A percentile compares a stretch with the other conserved stretches of the same genome.
Conservation (phyloP, 2,329 filamentous ascomycete species). For the Hirsutella minnesotensis region DNA sequence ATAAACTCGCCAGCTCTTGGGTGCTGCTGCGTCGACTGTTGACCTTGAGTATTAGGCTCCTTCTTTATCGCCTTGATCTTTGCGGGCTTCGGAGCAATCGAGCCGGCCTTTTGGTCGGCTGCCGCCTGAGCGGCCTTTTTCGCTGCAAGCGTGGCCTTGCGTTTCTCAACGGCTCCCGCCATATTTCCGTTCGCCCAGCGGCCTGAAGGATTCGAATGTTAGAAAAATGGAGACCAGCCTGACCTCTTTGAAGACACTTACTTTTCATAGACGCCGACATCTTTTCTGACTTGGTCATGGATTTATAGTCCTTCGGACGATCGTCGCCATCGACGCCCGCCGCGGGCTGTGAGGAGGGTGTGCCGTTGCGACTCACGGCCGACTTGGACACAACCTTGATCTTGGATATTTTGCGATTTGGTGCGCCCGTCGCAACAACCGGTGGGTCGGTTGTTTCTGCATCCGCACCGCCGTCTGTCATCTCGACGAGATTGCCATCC, state of each 20-base stretch:
- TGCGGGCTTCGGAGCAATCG: slow-evolving; percentile 22
- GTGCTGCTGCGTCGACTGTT: slow-evolving; percentile 2
- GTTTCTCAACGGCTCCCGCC: slow-evolving; percentile 47
- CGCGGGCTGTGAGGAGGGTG: slow-evolving; percentile 11
- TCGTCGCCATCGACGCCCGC: slow-evolving; percentile 23
- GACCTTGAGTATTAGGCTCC: slow-evolving; percentile 13
- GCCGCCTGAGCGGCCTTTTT: slow-evolving; percentile 41
- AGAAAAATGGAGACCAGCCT: slow-evolving; percentile 7
- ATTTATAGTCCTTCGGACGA: slow-evolving; percentile 40
- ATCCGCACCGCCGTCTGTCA: slow-evolving; percentile 1
- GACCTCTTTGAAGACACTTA: slow-evolving; percentile 19
- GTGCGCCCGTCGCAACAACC: slow-evolving; percentile 10
- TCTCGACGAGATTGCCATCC: neutral
- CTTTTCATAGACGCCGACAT: slow-evolving; percentile 56
- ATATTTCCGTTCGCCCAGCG: slow-evolving; percentile 51
- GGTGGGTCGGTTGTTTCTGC: slow-evolving; percentile 11
- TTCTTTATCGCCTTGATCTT: slow-evolving; percentile 24
- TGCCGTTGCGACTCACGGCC: slow-evolving; percentile 16
- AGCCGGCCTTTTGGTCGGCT: slow-evolving; percentile 22
- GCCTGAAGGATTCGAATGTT: slow-evolving; percentile 22
- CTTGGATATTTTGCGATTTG: slow-evolving; percentile 22
- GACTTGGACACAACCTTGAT: slow-evolving; percentile 24
- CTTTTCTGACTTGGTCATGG: slow-evolving; percentile 54
- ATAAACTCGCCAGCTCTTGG: slow-evolving; percentile 6
- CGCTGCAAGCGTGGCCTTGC: slow-evolving; percentile 46